Evolutionary conservation across 2,329 filamentous ascomycete species (phyloP).

Genomic region (Pseudogymnoascus sp.): DNA sequence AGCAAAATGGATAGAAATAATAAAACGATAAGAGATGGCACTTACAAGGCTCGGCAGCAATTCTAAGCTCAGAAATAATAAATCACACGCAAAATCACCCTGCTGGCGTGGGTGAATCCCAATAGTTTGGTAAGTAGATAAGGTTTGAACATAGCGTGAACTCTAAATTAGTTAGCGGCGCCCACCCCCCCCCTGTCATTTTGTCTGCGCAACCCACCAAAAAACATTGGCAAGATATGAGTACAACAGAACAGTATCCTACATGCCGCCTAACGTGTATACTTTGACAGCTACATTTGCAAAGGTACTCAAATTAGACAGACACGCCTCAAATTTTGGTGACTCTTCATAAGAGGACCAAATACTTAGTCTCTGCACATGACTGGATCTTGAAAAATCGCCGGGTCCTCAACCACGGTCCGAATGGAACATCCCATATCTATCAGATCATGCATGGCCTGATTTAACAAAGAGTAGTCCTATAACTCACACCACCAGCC

Average conservation of each 20-base stretch:
- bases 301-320: not conserved
- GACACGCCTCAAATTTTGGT: not conserved
- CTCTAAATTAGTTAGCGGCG: not conserved
- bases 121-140: not conserved
- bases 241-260: not conserved
- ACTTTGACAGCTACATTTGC: not conserved
- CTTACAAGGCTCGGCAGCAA: not conserved
- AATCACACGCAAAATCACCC: not conserved
- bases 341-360: not conserved
- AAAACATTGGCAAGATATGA: not conserved
- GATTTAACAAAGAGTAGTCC: not conserved
- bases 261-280: not conserved
- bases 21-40: not conserved
- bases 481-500: not conserved
- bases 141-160: not conserved
- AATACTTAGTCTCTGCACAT: not conserved
- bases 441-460: not conserved
- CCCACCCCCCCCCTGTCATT: not conserved
- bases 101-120: not conserved
- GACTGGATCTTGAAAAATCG: not conserved
- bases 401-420: not conserved
- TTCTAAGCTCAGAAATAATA: not conserved
- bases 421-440: not conserved
- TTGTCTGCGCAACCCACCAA: not conserved
- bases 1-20: not conserved